Evolutionary conservation across 2,329 filamentous ascomycete species (phyloP), one percentile per base, ranked within the genome.

Genomic region (Apiospora koreana): DNA sequence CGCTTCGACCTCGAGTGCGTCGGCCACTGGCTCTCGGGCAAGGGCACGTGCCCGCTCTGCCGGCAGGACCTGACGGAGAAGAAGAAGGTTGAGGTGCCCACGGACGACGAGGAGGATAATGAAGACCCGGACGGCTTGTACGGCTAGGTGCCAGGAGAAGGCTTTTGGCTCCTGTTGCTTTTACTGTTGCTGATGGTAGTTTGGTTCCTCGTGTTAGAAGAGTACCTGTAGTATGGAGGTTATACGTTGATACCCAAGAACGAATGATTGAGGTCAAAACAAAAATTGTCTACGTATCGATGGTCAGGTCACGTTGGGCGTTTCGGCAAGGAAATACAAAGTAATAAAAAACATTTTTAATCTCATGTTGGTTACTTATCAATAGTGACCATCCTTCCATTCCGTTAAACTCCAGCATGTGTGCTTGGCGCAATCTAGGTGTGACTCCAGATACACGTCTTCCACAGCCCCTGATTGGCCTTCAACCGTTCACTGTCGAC

Each of bases 1-100:
- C 81, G 80, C 67, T 92, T 90, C 76, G 90, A 92, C 75, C 79
- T 92, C n/a, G 90, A 92, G 80, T 92, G 90, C 75, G 88, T 92
- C 1, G 87, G 85, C 3, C 89, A 90, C 8, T 92, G 90, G 90
- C 78, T 92, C 77, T 81, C 86, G 78, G 85, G 87, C 75, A 90
- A 91, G 79, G 89, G 89, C 46, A 90, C 84, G 42, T 92, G 89
- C 77, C 89, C 89, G 48, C 83, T 91, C 81, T 91, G 89, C 78
- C 81, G 90, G 71, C 85, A 87, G 77, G 88, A 90, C 75, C 80
- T 92, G 80, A 85, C 83, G 42, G 85, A 86, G 83, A 89, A 88
- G 83, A 84, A 82, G 79, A 80, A 81, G 78, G 12, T 77, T 3
- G 76, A 77, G 64, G 81, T 41, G 2, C 25, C 23, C 83, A 71